Base-by-base conservation (phyloP, 2,329 filamentous ascomycete species). In the Fusarium odoratissimum region DNA sequence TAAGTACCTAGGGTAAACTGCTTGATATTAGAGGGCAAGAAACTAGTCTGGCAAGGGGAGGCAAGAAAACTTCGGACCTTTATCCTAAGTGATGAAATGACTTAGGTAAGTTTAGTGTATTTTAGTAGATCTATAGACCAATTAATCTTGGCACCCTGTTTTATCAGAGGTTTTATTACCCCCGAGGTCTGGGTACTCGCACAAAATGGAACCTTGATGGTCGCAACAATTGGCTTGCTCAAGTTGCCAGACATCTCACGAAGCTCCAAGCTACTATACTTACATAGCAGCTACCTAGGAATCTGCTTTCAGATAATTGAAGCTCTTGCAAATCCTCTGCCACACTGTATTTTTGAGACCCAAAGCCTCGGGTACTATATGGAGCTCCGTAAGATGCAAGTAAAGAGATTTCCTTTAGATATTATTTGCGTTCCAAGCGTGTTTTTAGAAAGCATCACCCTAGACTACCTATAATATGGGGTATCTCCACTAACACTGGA, bases 141-240 rank as follows among this genome's bases (percentile, higher is more conserved):
- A 11, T 33, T 33, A 16, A 33, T 49, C 33, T 23, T 33, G 10
- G 46, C 21, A 31, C 21, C 14, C 11, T 19, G 21, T 19, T 23
- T 23, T 17, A 33, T 31, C 2, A 13, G 31, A 49, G 10, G 30
- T 16, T 23, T 31, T 23, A 31, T 17, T n/a, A 8, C 14, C 28
- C 14, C 28, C 16, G 21, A 48, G 28, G 45, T 9, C 28, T 30
- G 17, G 10, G 23, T 44, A 25, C 41, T 44, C 11, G 23, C 8
- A 19, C 11, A 44, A 19, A 16, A 41, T 31, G 14, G 38, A 30
- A 58, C 49, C 64, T 57, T 69, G 64, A 64, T 64, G 64, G 64
- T 14, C 17, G 16, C 14, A 30, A 30, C 37, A 14, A 17, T 30
- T 46, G 23, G 14, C 35, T 14, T 21, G 41, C 46, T 31, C 17